Evolutionary conservation across 2,329 filamentous ascomycete species (phyloP).

Genomic region (Fusarium brevicatenulatum): DNA sequence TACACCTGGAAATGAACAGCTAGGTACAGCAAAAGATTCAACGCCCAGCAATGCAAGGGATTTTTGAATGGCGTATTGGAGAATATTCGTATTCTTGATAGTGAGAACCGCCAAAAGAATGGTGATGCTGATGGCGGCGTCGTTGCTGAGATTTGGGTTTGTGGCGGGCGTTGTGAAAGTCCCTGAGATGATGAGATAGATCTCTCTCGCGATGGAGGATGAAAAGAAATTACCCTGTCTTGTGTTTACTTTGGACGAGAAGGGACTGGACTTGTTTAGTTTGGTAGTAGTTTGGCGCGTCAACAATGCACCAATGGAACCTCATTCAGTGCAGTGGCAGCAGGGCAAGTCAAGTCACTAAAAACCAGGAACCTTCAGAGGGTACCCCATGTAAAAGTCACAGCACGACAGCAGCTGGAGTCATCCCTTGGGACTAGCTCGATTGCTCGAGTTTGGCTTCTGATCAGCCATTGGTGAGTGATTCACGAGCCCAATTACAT

Average conservation of each 20-base stretch:
- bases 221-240: not conserved
- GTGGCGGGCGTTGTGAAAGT: slow-evolving; percentile 16
- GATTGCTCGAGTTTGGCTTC: slow-evolving; percentile 5
- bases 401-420: too few species aligned
- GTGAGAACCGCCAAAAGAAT: not conserved
- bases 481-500: slow-evolving; percentile 2
- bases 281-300: not conserved
- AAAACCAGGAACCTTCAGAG: not conserved
- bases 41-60: slow-evolving; percentile 6
- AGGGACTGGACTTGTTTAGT: slow-evolving; percentile 19
- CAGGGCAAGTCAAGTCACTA: not conserved
- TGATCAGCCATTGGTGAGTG: slow-evolving; percentile 17
- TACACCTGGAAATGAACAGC: not conserved
- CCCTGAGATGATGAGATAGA: not conserved
- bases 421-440: not conserved
- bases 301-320: not conserved
- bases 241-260: slow-evolving; percentile 36
- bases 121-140: not conserved
- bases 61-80: slow-evolving; percentile 6
- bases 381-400: too few species aligned
- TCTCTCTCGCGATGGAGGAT: not conserved
- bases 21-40: slow-evolving; percentile 8
- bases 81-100: not conserved
- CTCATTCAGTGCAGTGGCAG: not conserved
- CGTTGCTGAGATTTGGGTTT: slow-evolving; percentile 16